These are phyloP conservation scores for Rhizophora mangle DNA, from an alignment of 345 rosid species.

Conservation along the genomic window DNA sequence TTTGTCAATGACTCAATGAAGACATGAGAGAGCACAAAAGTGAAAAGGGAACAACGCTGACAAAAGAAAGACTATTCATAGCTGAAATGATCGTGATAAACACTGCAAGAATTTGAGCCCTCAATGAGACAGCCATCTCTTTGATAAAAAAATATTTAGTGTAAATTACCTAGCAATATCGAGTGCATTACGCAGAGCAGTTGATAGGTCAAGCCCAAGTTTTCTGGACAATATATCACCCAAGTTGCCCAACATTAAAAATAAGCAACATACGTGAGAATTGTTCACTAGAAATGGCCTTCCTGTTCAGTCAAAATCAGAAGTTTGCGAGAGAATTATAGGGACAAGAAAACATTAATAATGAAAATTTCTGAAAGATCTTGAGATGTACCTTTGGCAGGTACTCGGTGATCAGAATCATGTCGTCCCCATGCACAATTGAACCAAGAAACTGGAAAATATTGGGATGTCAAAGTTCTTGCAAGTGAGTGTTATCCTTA, in stretches of 20 bases:
- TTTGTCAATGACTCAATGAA: background rate
- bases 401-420: constrained; percentile 54
- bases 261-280: background rate
- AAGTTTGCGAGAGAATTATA: too few relatives aligned
- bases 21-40: background rate
- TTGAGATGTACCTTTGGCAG: constrained; percentile 36
- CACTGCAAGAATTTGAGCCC: background rate
- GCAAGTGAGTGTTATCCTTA: constrained; percentile 44
- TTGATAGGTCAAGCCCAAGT: constrained; percentile 41
- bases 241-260: constrained; percentile 39
- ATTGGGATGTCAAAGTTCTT: constrained; percentile 65
- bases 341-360: too few relatives aligned
- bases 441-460: constrained; percentile 68
- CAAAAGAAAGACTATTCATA: background rate
- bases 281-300: too few relatives aligned
- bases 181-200: constrained; percentile 51
- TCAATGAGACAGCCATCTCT: too few relatives aligned
- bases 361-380: background rate
- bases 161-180: constrained; percentile 48
- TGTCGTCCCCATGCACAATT: constrained; percentile 50
- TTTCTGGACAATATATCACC: constrained; percentile 32
- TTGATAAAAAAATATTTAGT: too few relatives aligned
- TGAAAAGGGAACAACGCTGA: background rate
- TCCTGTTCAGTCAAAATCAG: too few relatives aligned
- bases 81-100: background rate